Conservation (phyloP, 2,329 filamentous ascomycete genomes). For the Arthroderma sp. region DNA sequence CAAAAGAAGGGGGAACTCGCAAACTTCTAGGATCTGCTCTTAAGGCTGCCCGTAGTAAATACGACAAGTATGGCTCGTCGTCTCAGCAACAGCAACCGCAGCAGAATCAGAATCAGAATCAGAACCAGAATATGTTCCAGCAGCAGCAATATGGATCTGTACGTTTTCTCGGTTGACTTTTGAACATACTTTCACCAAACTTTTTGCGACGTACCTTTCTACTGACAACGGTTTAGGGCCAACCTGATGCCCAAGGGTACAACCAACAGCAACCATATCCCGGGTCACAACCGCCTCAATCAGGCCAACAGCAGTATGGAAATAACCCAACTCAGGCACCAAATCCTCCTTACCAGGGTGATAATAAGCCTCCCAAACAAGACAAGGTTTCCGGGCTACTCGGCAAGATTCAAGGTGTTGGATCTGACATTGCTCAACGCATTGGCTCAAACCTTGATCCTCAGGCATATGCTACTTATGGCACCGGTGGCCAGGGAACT, state of each 20-base stretch:
- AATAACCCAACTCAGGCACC: slow-evolving; percentile 15
- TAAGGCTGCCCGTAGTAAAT: slow-evolving; percentile 32
- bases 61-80: slow-evolving; percentile 17
- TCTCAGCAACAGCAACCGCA: slow-evolving; percentile 1
- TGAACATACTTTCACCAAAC: not conserved
- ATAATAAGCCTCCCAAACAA: slow-evolving; percentile 22
- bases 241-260: slow-evolving; percentile 8
- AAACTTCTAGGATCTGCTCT: slow-evolving; percentile 42
- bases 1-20: slow-evolving; percentile 29
- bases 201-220: not conserved
- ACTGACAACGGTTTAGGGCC: slow-evolving; percentile 8
- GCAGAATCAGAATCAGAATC: slow-evolving; percentile 2
- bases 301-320: slow-evolving; percentile 9
- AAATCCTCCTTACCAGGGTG: slow-evolving; percentile 17
- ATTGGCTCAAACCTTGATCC: slow-evolving; percentile 34
- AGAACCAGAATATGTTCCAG: slow-evolving; percentile 10
- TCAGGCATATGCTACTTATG: slow-evolving; percentile 36
- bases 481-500: slow-evolving; percentile 38
- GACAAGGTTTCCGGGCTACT: slow-evolving; percentile 36
- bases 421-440: slow-evolving; percentile 38
- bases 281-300: slow-evolving; percentile 2
- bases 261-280: slow-evolving; percentile 6
- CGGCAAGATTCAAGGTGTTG: slow-evolving; percentile 42
- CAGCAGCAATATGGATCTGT: slow-evolving; percentile 12
- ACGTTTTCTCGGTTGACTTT: too few species aligned